These are phyloP conservation scores for Podospora australis DNA, from an alignment of 495 filamentous ascomycete genomes.

Conservation along the genomic window DNA sequence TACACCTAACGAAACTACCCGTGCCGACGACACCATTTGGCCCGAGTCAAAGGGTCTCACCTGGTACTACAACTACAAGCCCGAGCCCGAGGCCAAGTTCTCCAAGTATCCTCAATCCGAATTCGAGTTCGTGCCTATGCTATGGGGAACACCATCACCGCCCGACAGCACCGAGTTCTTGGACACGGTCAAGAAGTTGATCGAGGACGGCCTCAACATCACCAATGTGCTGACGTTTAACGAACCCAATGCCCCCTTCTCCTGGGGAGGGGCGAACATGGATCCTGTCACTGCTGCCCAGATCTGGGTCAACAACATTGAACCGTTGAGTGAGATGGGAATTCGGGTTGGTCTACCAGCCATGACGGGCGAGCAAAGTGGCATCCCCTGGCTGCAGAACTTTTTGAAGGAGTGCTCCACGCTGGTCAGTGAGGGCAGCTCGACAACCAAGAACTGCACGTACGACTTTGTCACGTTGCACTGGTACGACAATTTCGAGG, in stretches of 20 bases:
- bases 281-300: conserved; percentile 50
- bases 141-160: conserved; percentile 53
- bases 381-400: conserved; percentile 56
- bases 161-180: conserved; percentile 49
- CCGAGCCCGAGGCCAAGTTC: conserved; percentile 46
- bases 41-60: conserved; percentile 47
- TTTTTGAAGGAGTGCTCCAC: conserved; percentile 52
- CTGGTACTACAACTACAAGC: conserved; percentile 77
- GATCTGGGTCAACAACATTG: conserved; percentile 59
- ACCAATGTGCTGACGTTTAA: conserved; percentile 65
- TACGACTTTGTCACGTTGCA: conserved; percentile 70
- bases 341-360: conserved; percentile 54
- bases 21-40: conserved; percentile 57
- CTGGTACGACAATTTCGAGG: conserved; percentile 73
- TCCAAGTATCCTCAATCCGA: conserved; percentile 32
- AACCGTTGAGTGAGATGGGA: conserved; percentile 53
- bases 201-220: conserved; percentile 52
- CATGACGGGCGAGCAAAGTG: conserved; percentile 48
- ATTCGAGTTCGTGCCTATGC: conserved; percentile 75
- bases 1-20: conserved; percentile 44
- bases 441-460: conserved; percentile 48
- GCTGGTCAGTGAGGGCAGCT: conserved; percentile 28
- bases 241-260: conserved; percentile 55
- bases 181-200: conserved; percentile 42
- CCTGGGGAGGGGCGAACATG: conserved; percentile 54